Base-by-base conservation (phyloP, 768 basidiomycete species). In the Rhodotorula graminis region DNA sequence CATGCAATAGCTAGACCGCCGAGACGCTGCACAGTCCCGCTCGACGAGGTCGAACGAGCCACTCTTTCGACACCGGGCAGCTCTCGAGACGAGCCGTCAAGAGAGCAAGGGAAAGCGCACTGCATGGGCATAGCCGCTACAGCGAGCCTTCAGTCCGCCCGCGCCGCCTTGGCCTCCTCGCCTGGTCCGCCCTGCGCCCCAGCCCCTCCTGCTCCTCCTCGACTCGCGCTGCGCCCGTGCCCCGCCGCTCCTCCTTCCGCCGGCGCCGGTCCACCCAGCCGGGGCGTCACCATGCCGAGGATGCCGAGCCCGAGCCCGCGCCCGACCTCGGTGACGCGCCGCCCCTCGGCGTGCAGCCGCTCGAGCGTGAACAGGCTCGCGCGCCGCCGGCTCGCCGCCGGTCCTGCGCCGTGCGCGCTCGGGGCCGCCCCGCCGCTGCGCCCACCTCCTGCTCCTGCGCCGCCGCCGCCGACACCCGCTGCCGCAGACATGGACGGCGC, bases 261-360 rank as follows among this genome's bases (percentile, higher is more conserved):
- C 40, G n/a, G 8, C 14, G 53, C 29, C 27, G 53, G n/a, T 12
- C 27, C 25, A 7, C 19, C 18, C 53, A 27, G 9, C 11, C n/a
- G 29, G 3, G 27, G 14, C n/a, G n/a, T 25, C 14, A 55, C 33
- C 19, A 33, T 23, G 21, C 56, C 56, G 33, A 65, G 46, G 29
- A 65, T 47, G 11, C 66, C 66, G 33, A 67, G 47, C n/a, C 58
- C 66, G 15, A 60, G 8, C 14, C 59, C 66, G 47, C 44, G 40
- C 3, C 64, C 64, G 15, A 58, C 25, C 1, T 23, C 46, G 18
- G 64, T 65, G 56, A 65, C 57, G 16, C 58, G 40, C 15, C 66
- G 49, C 15, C 58, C 65, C 19, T 57, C 57, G 31, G 23, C 18
- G 31, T 50, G 27, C 14, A 61, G 42, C 44, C 44, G 42, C n/a